Conservation (phyloP, 2,329 filamentous ascomycete genomes). For the Talaromyces sp. region DNA sequence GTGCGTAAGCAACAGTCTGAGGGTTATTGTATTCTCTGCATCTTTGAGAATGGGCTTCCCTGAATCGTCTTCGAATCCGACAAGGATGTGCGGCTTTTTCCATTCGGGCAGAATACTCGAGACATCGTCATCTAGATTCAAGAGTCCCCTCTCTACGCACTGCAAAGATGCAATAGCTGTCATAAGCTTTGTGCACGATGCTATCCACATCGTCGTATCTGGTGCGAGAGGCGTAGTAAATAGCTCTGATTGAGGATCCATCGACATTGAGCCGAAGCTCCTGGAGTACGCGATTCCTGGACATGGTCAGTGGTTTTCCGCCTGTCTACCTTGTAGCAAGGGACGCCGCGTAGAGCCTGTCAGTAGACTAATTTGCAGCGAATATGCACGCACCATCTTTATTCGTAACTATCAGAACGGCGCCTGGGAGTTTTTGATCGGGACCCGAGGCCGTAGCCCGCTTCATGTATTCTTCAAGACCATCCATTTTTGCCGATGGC, state of each 20-base stretch:
- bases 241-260: slow-evolving; percentile 1
- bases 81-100: not conserved
- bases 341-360: not conserved
- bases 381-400: slow-evolving; percentile 5
- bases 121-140: slow-evolving; percentile 6
- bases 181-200: not conserved
- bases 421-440: slow-evolving; percentile 5
- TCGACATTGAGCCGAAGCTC: slow-evolving; percentile 12
- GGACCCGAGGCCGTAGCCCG: slow-evolving; percentile 3
- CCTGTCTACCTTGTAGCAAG: not conserved
- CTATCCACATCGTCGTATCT: slow-evolving; percentile 8
- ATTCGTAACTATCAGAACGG: slow-evolving; percentile 6
- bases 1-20: slow-evolving; percentile 10
- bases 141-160: slow-evolving; percentile 7
- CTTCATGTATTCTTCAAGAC: slow-evolving; percentile 10
- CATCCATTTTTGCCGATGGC: not conserved
- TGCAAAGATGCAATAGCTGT: not conserved
- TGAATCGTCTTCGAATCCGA: slow-evolving; percentile 5
- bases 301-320: not conserved
- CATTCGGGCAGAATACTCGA: not conserved
- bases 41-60: slow-evolving; percentile 2
- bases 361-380: not conserved
- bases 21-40: not conserved
- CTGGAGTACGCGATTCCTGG: slow-evolving; percentile 9
- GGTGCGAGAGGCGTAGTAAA: not conserved